These are phyloP conservation scores for Lasiosphaeria ovina DNA, from an alignment of 495 filamentous ascomycete species.

Conservation along the genomic window DNA sequence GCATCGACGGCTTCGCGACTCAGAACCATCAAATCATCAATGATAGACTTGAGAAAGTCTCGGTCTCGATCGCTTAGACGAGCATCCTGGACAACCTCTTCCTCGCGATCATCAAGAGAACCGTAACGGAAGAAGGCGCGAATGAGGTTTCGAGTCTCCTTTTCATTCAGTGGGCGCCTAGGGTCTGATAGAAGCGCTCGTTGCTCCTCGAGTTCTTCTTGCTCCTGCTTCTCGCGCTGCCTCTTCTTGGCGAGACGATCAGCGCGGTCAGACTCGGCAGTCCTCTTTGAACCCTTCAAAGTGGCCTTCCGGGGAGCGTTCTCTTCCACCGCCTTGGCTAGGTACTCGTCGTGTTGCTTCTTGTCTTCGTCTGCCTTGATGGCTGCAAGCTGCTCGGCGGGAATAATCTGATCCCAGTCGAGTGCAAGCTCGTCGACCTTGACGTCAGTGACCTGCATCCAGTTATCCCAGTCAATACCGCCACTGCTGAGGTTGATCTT, in stretches of 20 bases:
- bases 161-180: constrained; percentile 78
- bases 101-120: constrained; percentile 77
- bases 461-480: constrained; percentile 91
- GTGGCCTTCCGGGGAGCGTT: constrained; percentile 79
- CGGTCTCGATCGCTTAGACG: constrained; percentile 76
- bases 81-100: constrained; percentile 82
- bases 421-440: constrained; percentile 80
- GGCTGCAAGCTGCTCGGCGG: constrained; percentile 81
- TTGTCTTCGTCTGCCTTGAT: constrained; percentile 87
- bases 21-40: constrained; percentile 48
- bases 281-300: constrained; percentile 52
- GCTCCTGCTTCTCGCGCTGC: constrained; percentile 69
- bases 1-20: constrained; percentile 68
- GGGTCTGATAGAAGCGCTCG: constrained; percentile 68
- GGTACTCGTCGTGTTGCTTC: constrained; percentile 77
- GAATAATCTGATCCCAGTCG: constrained; percentile 97
- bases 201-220: constrained; percentile 58
- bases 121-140: constrained; percentile 84
- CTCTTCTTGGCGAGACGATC: constrained; percentile 92
- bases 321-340: constrained; percentile 77
- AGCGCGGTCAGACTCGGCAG: constrained; percentile 69
- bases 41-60: constrained; percentile 66
- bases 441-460: constrained; percentile 90
- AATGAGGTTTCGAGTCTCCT: constrained; percentile 88
- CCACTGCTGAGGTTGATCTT: constrained; percentile 60